phyloP scores from a whole-genome alignment of 441 rosid genomes.

The Pelargonium myrrhifolium region DNA sequence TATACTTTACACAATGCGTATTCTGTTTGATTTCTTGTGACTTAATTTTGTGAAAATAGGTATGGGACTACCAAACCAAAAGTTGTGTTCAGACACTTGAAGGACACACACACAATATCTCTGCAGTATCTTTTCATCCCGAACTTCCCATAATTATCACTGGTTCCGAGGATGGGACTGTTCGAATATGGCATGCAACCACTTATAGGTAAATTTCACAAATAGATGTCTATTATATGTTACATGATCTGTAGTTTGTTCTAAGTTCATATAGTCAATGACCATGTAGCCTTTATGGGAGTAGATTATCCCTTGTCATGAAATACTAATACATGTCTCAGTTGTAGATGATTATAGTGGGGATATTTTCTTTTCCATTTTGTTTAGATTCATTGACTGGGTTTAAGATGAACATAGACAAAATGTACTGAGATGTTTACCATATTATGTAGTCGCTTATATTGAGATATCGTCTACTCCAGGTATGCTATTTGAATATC shows the following conservation, averaged over 20 bases:
- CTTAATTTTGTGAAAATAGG: constrained; percentile 28
- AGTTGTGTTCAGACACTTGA: constrained; percentile 62
- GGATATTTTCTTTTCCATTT: background rate
- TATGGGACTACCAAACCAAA: constrained; percentile 65
- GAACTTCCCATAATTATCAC: constrained; percentile 69
- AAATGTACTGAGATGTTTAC: background rate
- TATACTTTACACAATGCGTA: background rate
- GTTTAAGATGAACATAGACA: background rate
- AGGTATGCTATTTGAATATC: background rate
- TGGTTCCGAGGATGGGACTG: constrained; percentile 71
- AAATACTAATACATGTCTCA: background rate
- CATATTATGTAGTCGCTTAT: background rate
- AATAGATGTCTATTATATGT: background rate
- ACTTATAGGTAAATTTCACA: constrained; percentile 44
- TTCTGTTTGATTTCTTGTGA: constrained; percentile 1
- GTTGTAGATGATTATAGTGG: background rate
- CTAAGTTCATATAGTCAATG: background rate
- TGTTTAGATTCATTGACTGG: background rate
- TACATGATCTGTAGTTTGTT: background rate
- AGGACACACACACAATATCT: constrained; percentile 66
- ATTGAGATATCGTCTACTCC: background rate
- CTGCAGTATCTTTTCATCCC: constrained; percentile 64
- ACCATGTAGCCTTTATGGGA: background rate
- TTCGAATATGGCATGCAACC: constrained; percentile 61
- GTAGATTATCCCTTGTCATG: background rate